Evolutionary conservation across 2,329 filamentous ascomycete genomes (phyloP), one percentile per base, ranked within the genome.

Genomic region (Davidsoniella virescens): DNA sequence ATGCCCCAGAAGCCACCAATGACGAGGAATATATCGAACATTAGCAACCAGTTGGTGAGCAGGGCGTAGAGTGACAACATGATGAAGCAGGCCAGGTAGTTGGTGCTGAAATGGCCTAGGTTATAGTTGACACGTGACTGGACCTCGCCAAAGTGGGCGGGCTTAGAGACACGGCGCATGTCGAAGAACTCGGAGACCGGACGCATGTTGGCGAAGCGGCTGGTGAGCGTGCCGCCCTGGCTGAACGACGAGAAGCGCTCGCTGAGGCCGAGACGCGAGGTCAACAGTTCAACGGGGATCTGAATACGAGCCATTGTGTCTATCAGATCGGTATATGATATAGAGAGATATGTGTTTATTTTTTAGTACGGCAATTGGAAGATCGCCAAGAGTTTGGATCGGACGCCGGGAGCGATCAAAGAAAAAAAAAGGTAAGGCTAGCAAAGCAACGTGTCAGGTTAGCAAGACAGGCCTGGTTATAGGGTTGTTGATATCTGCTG

Each of bases 121-220:
- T 98, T 98, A 80, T 95, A 95, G 73, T 93, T 94, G 70, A 94
- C 81, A 57, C 90, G 80, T 59, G 82, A 87, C 68, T 96, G 90
- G 56, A 87, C 79, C 66, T 95, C 88, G 57, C 71, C 71, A 61
- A 96, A 95, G 70, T 93, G 93, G 62, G 77, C 78, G 25, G 92
- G 92, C 71, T 96, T 98, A 57, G 87, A 94, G 51, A 98, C 61
- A 58, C 88, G 87, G 78, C 95, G 95, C 69, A 96, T 67, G 67
- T 96, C 88, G 66, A 95, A 75, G 69, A 98, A 98, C 68, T 98
- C 92, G 64, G 82, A 80, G 59, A 96, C 67, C 54, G 92, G 90
- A 54, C 82, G 84, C 62, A 98, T 75, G 69, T 95, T 96, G 66
- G 88, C 80, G 67, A 96, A 96, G 57, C 92, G 82, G 56, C 80